A percentile compares a stretch with the other conserved stretches of the same genome.
These are phyloP conservation scores for Candida xyloterini DNA, from an alignment of 805 yeast genomes.

Conservation along the genomic window DNA sequence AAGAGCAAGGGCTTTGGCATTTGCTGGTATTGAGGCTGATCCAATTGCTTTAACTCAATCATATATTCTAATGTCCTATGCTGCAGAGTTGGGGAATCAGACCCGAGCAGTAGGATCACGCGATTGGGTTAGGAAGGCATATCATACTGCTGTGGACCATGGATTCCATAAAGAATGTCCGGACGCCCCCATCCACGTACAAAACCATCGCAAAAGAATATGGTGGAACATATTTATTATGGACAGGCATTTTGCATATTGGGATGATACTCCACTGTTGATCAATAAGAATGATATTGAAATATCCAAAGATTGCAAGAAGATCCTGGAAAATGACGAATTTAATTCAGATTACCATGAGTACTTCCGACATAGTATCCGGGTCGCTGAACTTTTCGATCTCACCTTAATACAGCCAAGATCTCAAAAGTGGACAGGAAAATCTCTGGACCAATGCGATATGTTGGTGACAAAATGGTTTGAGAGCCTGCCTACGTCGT, in stretches of 20 bases:
- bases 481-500: conserved; percentile 54
- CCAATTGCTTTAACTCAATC: conserved; percentile 36
- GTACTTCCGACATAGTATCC: conserved; percentile 10
- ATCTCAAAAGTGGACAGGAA: background rate
- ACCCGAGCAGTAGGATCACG: conserved; percentile 24
- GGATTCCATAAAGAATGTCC: conserved; percentile 40
- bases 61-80: conserved; percentile 11
- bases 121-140: conserved; percentile 69
- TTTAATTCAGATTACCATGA: background rate
- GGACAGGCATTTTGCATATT: conserved; percentile 52
- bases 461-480: conserved; percentile 75
- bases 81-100: conserved; percentile 38
- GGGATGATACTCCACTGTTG: conserved; percentile 65
- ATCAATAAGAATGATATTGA: conserved; percentile 72
- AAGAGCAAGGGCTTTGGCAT: conserved; percentile 60
- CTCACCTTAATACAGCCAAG: background rate
- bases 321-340: conserved; percentile 2
- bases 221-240: conserved; percentile 74
- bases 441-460: conserved; percentile 52
- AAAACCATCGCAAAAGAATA: conserved; percentile 54
- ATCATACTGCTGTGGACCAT: conserved; percentile 69
- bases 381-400: conserved; percentile 15
- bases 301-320: conserved; percentile 36
- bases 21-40: conserved; percentile 63
- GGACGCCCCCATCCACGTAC: conserved; percentile 3